Percentiles rank a stretch among this genome's conserved stretches.
These are phyloP conservation scores for Fomitopsis pulvina DNA, from an alignment of 768 basidiomycete genomes.

Conservation along the genomic window DNA sequence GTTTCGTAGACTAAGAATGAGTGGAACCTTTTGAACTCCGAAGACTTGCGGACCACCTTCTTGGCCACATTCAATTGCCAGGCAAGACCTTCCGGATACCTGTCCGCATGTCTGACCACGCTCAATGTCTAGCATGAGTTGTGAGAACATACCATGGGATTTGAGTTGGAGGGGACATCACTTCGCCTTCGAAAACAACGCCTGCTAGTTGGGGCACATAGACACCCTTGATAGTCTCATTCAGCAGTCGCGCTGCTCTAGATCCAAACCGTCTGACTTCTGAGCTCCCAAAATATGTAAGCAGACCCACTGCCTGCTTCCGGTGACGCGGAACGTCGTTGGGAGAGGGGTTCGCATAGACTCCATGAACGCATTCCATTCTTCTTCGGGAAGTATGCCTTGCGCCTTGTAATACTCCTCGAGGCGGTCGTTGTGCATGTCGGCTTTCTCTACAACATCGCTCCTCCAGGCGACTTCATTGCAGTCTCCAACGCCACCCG, in stretches of 20 bases:
- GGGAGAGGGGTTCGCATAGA: constrained; percentile 69
- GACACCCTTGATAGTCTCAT: constrained; percentile 65
- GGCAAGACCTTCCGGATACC: constrained; percentile 93
- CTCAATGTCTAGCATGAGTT: too few species aligned
- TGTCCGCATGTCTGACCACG: constrained; percentile 20
- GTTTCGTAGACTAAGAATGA: constrained; percentile 97
- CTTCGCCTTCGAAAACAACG: constrained; percentile 69
- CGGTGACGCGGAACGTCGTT: constrained; percentile 90
- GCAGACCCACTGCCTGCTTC: constrained; percentile 63
- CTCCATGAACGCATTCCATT: constrained; percentile 73
- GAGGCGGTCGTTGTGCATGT: constrained; percentile 70
- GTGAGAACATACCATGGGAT: constrained; percentile 67
- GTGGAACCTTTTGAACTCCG: constrained; percentile 92
- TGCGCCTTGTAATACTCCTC: constrained; percentile 70
- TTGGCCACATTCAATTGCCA: constrained; percentile 97
- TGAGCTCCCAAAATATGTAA: constrained; percentile 1
- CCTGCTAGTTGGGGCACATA: constrained; percentile 75
- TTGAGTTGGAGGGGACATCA: constrained; percentile 72
- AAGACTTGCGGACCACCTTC: constrained; percentile 75
- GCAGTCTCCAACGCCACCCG: background rate
- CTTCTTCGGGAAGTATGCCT: constrained; percentile 63
- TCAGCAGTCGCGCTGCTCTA: constrained; percentile 69
- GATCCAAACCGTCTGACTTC: background rate
- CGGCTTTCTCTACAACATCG: constrained; percentile 10
- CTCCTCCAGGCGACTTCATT: background rate